Percentiles rank a stretch among this genome's conserved stretches.
These are phyloP conservation scores for Cystobasidiaceae sp. DNA, from an alignment of 1,284 basidiomycete species.

Conservation along the genomic window DNA sequence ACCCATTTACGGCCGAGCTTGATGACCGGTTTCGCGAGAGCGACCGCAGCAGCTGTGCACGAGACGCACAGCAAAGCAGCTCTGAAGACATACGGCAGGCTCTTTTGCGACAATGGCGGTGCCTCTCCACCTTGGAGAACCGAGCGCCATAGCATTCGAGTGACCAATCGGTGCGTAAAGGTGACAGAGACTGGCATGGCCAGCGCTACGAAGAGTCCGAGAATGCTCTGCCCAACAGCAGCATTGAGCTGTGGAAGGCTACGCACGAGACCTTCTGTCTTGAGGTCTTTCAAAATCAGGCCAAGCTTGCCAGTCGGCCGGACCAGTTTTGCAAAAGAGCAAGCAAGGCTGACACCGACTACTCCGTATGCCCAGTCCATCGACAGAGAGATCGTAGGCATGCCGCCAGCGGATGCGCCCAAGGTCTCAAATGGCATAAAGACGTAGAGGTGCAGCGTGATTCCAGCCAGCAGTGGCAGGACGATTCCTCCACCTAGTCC, in stretches of 20 bases:
- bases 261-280: background rate
- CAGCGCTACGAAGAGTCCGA: background rate
- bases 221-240: background rate
- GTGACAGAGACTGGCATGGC: background rate
- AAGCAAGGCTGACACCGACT: no score
- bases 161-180: background rate
- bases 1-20: constrained; percentile 59
- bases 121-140: background rate
- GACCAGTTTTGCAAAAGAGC: no score
- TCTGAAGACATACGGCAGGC: constrained; percentile 1
- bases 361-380: constrained; percentile 67
- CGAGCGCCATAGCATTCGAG: constrained; percentile 5
- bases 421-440: constrained; percentile 60
- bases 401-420: constrained; percentile 50
- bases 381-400: constrained; percentile 66
- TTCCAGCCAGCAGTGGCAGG: constrained; percentile 65
- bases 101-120: background rate
- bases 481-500: constrained; percentile 62
- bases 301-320: no score
- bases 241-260: background rate
- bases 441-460: constrained; percentile 70
- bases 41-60: constrained; percentile 34
- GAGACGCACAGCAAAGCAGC: constrained; percentile 2
- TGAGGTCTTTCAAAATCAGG: no score
- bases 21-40: constrained; percentile 37